Percentiles rank a stretch among this genome's conserved stretches.
These are phyloP conservation scores for Aspergillus pseudotamarii DNA, from an alignment of 2,329 filamentous ascomycete genomes.

Conservation along the genomic window DNA sequence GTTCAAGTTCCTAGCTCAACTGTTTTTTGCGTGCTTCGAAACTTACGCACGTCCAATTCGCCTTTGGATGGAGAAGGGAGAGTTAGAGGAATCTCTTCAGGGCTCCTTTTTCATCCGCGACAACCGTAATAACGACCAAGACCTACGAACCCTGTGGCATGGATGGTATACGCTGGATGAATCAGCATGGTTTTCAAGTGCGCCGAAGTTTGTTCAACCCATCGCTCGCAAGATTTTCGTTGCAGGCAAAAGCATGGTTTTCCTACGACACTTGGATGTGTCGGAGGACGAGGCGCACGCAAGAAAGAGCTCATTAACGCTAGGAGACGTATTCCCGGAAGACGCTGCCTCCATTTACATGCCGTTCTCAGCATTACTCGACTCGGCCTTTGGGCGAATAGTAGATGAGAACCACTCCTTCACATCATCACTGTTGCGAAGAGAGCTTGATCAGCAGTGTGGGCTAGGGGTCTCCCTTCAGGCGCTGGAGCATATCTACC, in stretches of 20 bases:
- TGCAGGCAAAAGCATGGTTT: slow-evolving; percentile 83
- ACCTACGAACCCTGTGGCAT: slow-evolving; percentile 72
- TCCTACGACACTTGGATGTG: slow-evolving; percentile 71
- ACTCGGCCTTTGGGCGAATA: slow-evolving; percentile 71
- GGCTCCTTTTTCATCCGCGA: slow-evolving; percentile 76
- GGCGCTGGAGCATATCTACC: slow-evolving; percentile 71
- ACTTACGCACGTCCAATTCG: slow-evolving; percentile 80
- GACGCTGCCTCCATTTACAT: slow-evolving; percentile 31
- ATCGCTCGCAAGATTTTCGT: slow-evolving; percentile 75
- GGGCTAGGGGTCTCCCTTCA: slow-evolving; percentile 67
- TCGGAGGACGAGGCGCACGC: slow-evolving; percentile 32
- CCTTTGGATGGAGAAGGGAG: slow-evolving; percentile 81
- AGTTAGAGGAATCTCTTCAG: slow-evolving; percentile 62
- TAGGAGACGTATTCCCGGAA: slow-evolving; percentile 44
- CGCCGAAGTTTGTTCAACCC: slow-evolving; percentile 74
- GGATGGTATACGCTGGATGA: slow-evolving; percentile 69
- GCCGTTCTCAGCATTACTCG: slow-evolving; percentile 68
- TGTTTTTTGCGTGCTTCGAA: slow-evolving; percentile 81
- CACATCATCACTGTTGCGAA: slow-evolving; percentile 67
- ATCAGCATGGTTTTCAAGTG: slow-evolving; percentile 61
- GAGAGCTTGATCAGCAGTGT: slow-evolving; percentile 69
- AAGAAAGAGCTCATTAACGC: slow-evolving; percentile 36
- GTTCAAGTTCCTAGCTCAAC: slow-evolving; percentile 65
- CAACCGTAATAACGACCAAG: slow-evolving; percentile 55
- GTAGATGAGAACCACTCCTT: slow-evolving; percentile 73